Percentiles rank a stretch among this genome's conserved stretches.
Evolutionary conservation across 1,284 basidiomycete genomes (phyloP).

Genomic region (Sutorius eximius): DNA sequence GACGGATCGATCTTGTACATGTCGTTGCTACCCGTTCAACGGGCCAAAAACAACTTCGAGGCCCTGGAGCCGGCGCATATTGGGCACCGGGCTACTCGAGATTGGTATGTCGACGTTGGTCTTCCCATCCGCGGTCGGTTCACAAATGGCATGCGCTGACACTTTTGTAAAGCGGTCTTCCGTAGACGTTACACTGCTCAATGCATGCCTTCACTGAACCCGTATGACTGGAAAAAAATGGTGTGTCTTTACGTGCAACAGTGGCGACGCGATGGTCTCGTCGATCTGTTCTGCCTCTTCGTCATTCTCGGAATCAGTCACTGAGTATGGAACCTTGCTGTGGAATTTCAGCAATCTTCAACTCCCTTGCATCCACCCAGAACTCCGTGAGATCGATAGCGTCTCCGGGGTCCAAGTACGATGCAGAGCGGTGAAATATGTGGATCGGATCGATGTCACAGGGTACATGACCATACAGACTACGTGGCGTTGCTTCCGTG

Average conservation of each 20-base stretch:
- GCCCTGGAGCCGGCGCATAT: background rate
- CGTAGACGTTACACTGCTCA: background rate
- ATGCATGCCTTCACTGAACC: background rate
- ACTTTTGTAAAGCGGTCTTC: background rate
- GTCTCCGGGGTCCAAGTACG: constrained; percentile 1
- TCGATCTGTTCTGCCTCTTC: background rate
- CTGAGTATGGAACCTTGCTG: background rate
- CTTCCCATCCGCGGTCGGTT: background rate
- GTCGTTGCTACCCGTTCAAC: background rate
- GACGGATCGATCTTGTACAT: background rate
- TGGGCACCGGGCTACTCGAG: background rate
- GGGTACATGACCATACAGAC: too few relatives aligned
- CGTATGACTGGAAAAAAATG: background rate
- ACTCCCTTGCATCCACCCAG: background rate
- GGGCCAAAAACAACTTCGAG: background rate
- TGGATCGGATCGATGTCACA: background rate
- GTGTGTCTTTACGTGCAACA: background rate
- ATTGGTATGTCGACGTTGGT: background rate
- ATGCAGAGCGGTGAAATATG: background rate
- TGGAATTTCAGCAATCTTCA: background rate
- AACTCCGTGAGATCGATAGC: background rate
- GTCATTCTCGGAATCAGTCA: background rate
- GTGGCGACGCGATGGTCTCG: background rate
- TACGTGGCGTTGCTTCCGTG: background rate
- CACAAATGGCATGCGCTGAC: background rate